These are phyloP conservation scores for Nicotiana attenuata DNA, from an alignment of 257 asterid genomes.

Conservation along the genomic window DNA sequence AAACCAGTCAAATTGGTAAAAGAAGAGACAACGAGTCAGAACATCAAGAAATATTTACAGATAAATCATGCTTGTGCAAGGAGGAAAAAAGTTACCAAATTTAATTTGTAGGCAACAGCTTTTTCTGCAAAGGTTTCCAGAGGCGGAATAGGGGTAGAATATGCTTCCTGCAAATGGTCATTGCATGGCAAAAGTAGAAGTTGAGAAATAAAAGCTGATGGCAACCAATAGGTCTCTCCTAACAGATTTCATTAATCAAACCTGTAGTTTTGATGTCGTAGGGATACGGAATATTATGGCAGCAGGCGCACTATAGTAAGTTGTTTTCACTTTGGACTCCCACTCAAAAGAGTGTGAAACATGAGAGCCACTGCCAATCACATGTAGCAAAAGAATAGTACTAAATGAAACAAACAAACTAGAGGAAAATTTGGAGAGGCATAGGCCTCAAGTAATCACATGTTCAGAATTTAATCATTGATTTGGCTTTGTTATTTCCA, in stretches of 20 bases:
- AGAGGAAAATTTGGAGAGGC: not conserved
- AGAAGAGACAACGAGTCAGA: conserved; percentile 27
- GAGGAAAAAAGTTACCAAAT: conserved; percentile 34
- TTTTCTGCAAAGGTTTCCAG: conserved; percentile 40
- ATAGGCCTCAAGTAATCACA: not conserved
- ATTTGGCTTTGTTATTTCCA: too few relatives aligned
- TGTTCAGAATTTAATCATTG: too few relatives aligned
- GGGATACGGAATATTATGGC: conserved; percentile 47
- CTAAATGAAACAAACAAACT: not conserved
- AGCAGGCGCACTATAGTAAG: conserved; percentile 58
- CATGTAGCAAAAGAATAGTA: not conserved
- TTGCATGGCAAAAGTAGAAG: not conserved
- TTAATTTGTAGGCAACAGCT: conserved; percentile 21
- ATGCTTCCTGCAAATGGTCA: conserved; percentile 44
- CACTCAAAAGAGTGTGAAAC: conserved; percentile 61
- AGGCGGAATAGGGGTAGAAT: conserved; percentile 58
- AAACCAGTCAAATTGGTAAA: conserved; percentile 16
- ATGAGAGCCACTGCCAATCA: conserved; percentile 48
- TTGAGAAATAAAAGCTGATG: not conserved
- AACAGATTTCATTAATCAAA: conserved; percentile 10
- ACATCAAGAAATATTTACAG: not conserved
- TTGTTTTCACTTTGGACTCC: conserved; percentile 50
- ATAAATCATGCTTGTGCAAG: conserved; percentile 1
- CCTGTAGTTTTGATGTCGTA: conserved; percentile 48
- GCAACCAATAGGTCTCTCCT: not conserved